Conservation (phyloP, 2,329 filamentous ascomycete species). For the Monilinia polystroma region DNA sequence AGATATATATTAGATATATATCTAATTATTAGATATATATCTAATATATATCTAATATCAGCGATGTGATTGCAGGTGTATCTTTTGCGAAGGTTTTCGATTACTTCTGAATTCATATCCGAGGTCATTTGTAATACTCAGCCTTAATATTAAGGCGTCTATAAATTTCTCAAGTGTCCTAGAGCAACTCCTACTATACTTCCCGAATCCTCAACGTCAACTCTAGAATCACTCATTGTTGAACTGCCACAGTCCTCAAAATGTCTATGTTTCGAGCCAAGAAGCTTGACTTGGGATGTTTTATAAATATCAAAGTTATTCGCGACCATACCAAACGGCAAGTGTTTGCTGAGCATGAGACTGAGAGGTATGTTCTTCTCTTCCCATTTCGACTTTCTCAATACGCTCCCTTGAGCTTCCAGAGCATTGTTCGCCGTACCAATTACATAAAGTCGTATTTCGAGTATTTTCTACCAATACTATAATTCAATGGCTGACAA, state of each 20-base stretch:
- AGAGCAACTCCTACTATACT: neutral
- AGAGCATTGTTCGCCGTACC: neutral
- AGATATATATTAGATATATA: too few relatives aligned
- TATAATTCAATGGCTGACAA: conserved; percentile 14
- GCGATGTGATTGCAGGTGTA: too few relatives aligned
- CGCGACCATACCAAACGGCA: conserved; percentile 97
- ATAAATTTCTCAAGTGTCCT: neutral
- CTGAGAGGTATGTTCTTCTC: conserved; percentile 61
- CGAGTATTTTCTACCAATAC: neutral
- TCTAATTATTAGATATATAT: too few relatives aligned
- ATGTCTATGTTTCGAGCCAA: conserved; percentile 89
- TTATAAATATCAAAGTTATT: conserved; percentile 80
- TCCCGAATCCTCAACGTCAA: neutral
- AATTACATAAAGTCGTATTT: neutral
- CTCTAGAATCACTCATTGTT: neutral
- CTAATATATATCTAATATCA: too few relatives aligned
- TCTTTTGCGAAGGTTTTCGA: too few relatives aligned
- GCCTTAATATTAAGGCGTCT: neutral
- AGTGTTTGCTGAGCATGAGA: conserved; percentile 81
- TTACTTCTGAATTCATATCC: too few relatives aligned
- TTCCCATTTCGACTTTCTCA: neutral
- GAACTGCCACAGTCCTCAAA: conserved; percentile 40
- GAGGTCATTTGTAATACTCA: neutral
- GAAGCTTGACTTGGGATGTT: conserved; percentile 85
- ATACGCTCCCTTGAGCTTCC: neutral